Conservation (phyloP, 1,139 yeast species). For the Candida frijolesensis region DNA sequence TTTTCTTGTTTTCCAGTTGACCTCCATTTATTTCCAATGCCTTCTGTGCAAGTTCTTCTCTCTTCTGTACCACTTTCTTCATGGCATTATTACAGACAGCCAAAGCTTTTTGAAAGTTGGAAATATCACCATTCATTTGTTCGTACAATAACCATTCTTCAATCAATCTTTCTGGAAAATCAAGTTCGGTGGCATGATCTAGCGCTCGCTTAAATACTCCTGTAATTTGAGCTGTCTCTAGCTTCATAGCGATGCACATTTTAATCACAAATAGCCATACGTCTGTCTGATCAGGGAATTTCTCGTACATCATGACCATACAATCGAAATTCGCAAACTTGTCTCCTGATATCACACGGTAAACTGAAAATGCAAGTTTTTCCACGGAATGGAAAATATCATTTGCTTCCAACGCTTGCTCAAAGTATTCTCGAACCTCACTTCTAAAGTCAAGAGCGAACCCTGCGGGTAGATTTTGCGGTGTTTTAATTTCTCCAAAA, state of each 20-base stretch:
- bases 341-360: conserved; percentile 25
- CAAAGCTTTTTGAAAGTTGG: conserved; percentile 24
- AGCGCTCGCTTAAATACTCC: conserved; percentile 37
- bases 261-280: conserved; percentile 49
- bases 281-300: conserved; percentile 37
- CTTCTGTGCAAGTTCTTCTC: neutral
- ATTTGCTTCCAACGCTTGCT: conserved; percentile 30
- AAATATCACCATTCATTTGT: conserved; percentile 34
- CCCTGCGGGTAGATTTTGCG: conserved; percentile 10
- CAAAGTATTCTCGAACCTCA: conserved; percentile 15
- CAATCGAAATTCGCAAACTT: conserved; percentile 27
- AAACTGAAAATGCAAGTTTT: conserved; percentile 35
- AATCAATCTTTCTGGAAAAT: conserved; percentile 53
- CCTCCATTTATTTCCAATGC: neutral
- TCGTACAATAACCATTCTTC: conserved; percentile 50
- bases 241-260: conserved; percentile 30
- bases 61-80: neutral
- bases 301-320: conserved; percentile 28
- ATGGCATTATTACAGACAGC: conserved; percentile 13
- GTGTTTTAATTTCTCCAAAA: no score
- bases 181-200: conserved; percentile 30
- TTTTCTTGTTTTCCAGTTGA: conserved; percentile 2
- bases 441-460: conserved; percentile 15
- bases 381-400: conserved; percentile 47
- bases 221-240: conserved; percentile 20